Conservation (phyloP, 1,284 basidiomycete species). For the Sanguinoderma infundibulare region DNA sequence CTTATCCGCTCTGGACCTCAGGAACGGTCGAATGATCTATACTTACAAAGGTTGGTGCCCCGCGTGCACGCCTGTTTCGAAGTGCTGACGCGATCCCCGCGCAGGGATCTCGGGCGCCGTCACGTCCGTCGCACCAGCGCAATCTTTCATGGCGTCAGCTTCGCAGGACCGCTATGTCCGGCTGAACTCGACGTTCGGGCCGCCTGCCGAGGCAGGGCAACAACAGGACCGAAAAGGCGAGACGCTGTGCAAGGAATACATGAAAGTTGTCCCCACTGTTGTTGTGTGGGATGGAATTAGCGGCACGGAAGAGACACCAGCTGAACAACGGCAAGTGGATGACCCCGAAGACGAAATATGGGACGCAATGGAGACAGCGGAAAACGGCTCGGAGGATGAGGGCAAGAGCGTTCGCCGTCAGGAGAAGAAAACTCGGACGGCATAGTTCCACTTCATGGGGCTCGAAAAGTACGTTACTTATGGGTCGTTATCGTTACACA, state of each 20-base stretch:
- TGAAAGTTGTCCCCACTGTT: slow-evolving; percentile 67
- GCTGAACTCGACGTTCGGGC: slow-evolving; percentile 70
- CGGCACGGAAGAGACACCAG: slow-evolving; percentile 50
- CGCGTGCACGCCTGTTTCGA: neutral
- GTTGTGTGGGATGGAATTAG: slow-evolving; percentile 59
- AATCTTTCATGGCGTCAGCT: slow-evolving; percentile 58
- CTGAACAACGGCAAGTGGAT: slow-evolving; percentile 32
- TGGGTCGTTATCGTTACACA: neutral
- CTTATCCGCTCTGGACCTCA: slow-evolving; percentile 73
- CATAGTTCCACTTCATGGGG: neutral
- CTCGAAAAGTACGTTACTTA: slow-evolving; percentile 2
- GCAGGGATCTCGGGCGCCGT: slow-evolving; percentile 73
- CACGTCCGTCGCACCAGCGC: slow-evolving; percentile 61
- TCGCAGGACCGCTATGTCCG: slow-evolving; percentile 75
- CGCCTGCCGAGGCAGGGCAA: slow-evolving; percentile 51
- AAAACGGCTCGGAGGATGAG: slow-evolving; percentile 35
- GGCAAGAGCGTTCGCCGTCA: slow-evolving; percentile 8
- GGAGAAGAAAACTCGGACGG: slow-evolving; percentile 24
- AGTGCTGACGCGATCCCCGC: neutral
- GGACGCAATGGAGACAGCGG: slow-evolving; percentile 41
- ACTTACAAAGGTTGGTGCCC: slow-evolving; percentile 67
- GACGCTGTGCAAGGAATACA: slow-evolving; percentile 70
- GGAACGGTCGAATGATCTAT: slow-evolving; percentile 75
- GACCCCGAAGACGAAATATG: slow-evolving; percentile 55
- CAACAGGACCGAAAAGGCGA: slow-evolving; percentile 68